A percentile compares a stretch with the other conserved stretches of the same genome.
These are phyloP conservation scores for Coemansia sp. DNA, from an alignment of 192 early-diverging fungal species.

Conservation along the genomic window DNA sequence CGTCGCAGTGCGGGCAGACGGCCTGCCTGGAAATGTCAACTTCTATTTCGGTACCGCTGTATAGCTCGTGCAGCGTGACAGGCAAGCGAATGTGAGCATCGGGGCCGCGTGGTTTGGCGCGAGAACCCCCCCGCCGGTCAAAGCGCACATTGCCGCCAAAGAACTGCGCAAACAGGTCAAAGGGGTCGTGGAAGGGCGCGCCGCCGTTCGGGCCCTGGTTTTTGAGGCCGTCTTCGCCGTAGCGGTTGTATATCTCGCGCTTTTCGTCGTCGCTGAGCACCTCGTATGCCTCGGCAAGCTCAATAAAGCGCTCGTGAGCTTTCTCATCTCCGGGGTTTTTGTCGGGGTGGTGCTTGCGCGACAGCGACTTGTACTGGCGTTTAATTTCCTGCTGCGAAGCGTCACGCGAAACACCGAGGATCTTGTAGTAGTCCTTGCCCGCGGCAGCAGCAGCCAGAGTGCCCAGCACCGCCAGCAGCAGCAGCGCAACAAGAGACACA, in stretches of 20 bases:
- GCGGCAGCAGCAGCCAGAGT: slow-evolving; percentile 17
- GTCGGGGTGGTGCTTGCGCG: slow-evolving; percentile 85
- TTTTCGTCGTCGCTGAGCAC: slow-evolving; percentile 91
- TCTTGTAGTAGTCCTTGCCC: slow-evolving; percentile 77
- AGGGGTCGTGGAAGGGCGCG: slow-evolving; percentile 83
- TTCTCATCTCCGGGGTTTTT: slow-evolving; percentile 83
- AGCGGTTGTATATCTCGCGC: slow-evolving; percentile 83
- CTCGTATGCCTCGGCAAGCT: slow-evolving; percentile 89
- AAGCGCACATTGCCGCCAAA: slow-evolving; percentile 68
- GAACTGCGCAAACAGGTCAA: slow-evolving; percentile 96
- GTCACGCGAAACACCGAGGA: slow-evolving; percentile 79
- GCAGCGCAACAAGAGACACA: slow-evolving; percentile 3
- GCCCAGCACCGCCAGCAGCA: slow-evolving; percentile 11
- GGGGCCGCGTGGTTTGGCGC: slow-evolving; percentile 80
- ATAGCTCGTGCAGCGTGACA: slow-evolving; percentile 90
- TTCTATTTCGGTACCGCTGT: slow-evolving; percentile 77
- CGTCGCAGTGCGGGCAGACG: slow-evolving; percentile 89
- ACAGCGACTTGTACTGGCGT: slow-evolving; percentile 87
- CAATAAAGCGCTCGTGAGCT: slow-evolving; percentile 84
- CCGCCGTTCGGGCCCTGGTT: slow-evolving; percentile 58
- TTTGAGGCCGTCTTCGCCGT: slow-evolving; percentile 96
- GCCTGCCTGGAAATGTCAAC: slow-evolving; percentile 93
- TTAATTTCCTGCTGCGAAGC: slow-evolving; percentile 87
- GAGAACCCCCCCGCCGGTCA: slow-evolving; percentile 52
- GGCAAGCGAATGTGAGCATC: slow-evolving; percentile 73